Evolutionary conservation across 106 monocot genomes (phyloP), one percentile per base, ranked within the genome.

Genomic region (Xerophyta viscosa): DNA sequence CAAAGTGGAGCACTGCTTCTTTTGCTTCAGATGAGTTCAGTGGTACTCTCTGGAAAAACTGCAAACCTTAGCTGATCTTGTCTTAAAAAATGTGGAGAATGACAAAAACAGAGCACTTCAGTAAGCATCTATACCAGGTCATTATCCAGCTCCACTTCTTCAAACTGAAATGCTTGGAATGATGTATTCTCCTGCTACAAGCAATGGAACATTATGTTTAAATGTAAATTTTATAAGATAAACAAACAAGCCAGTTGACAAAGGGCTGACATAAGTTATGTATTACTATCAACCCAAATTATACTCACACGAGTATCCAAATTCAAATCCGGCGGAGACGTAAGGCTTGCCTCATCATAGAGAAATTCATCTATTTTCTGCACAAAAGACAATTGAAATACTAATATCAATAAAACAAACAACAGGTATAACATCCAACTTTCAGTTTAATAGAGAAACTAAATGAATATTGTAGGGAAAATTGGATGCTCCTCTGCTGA

Each of bases 71-170:
- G 42, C 6, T 23, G 22, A 14, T 6, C 6, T 8, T 3, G 43
- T 9, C n/a, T 14, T 17, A 3, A 9, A 14, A 3, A 44, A 18
- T 37, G 24, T 53, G 18, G 28, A 12, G 5, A 5, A 33, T 33
- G 33, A 26, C 15, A 22, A 3, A 44, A 19, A 37, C 21, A 17
- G 42, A 27, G 37, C 41, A 23, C n/a, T 43, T 3, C 6, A 44
- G 8, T 4, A 4, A 44, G 20, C 1, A 37, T 24, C 20, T 69
- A 44, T 74, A 92, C 86, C 70, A 41, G 29, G 3, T 56, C 50
- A 28, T 67, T 51, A 13, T 79, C 82, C 61, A 76, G 22, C 62
- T 87, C 91, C 15, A 60, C 20, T 31, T 78, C 55, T 56, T 91
- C 91, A 63, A 86, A 91, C 24, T 54, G 60, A 27, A 82, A 41